Percentiles rank a stretch among this genome's conserved stretches.
These are phyloP conservation scores for Pichia rugopelliculosa DNA, from an alignment of 805 yeast genomes.

Conservation along the genomic window DNA sequence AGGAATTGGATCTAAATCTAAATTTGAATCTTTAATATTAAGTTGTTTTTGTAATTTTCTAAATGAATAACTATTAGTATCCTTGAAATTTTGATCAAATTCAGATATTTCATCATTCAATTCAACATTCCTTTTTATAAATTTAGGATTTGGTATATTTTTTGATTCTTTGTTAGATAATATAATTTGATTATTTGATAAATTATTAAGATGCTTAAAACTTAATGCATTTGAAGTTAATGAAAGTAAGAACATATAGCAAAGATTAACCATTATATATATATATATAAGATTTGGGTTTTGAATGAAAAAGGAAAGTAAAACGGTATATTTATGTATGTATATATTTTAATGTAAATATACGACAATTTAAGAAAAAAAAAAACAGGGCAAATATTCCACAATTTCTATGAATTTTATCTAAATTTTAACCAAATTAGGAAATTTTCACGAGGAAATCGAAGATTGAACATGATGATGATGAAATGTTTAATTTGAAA, in stretches of 20 bases:
- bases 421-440: neutral
- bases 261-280: neutral
- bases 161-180: neutral
- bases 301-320: too few species aligned
- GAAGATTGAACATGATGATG: too few species aligned
- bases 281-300: too few species aligned
- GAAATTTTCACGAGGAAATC: too few species aligned
- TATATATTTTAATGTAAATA: too few species aligned
- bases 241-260: neutral
- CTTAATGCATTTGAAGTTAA: neutral
- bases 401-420: neutral
- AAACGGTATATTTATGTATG: too few species aligned
- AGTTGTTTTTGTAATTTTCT: conserved; percentile 2
- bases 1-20: conserved; percentile 20
- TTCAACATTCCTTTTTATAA: conserved; percentile 3
- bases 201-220: neutral
- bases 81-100: neutral
- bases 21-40: neutral
- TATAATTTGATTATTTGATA: neutral
- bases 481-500: neutral
- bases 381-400: neutral
- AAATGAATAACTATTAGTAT: neutral
- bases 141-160: neutral
- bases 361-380: neutral
- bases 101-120: conserved; percentile 5